Percentiles rank a stretch among this genome's conserved stretches.
These are phyloP conservation scores for Globisporangium camurandrum DNA, from an alignment of 352 stramenopile genomes.

Conservation along the genomic window DNA sequence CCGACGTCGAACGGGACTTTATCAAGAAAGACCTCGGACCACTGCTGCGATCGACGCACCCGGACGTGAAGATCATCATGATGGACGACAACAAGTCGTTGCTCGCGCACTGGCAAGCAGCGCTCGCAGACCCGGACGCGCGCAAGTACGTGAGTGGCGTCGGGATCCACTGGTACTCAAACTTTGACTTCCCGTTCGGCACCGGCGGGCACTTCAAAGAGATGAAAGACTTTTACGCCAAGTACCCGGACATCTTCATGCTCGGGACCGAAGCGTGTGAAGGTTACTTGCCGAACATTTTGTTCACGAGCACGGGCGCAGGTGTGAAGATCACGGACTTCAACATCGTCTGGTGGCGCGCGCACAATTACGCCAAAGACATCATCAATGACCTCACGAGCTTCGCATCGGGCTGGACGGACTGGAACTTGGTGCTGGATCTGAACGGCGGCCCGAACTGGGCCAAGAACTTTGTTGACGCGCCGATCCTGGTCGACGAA, in stretches of 20 bases:
- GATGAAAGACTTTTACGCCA: conserved; percentile 40
- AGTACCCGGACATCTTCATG: conserved; percentile 68
- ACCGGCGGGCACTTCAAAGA: conserved; percentile 36
- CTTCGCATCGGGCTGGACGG: conserved; percentile 59
- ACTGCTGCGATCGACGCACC: conserved; percentile 50
- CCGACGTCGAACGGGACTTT: conserved; percentile 51
- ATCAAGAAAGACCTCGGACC: conserved; percentile 77
- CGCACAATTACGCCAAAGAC: conserved; percentile 68
- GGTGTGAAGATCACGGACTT: conserved; percentile 33
- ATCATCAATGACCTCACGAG: conserved; percentile 79
- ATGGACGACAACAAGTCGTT: conserved; percentile 80
- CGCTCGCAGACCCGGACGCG: conserved; percentile 35
- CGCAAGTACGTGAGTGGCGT: conserved; percentile 77
- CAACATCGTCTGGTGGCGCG: conserved; percentile 48
- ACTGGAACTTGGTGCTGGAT: conserved; percentile 80
- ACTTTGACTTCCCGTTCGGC: conserved; percentile 42
- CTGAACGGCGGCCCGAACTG: conserved; percentile 63
- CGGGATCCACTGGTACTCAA: conserved; percentile 84
- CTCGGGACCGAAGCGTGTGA: conserved; percentile 76
- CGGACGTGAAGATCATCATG: conserved; percentile 75
- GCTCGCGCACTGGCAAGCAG: conserved; percentile 28
- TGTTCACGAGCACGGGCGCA: conserved; percentile 29
- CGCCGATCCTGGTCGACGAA: conserved; percentile 53
- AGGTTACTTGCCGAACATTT: conserved; percentile 39
- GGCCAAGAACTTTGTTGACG: conserved; percentile 56